Percentiles rank a stretch among this genome's conserved stretches.
Conservation (phyloP, 179 eudicot species). For the Monotropa hypopitys region DNA sequence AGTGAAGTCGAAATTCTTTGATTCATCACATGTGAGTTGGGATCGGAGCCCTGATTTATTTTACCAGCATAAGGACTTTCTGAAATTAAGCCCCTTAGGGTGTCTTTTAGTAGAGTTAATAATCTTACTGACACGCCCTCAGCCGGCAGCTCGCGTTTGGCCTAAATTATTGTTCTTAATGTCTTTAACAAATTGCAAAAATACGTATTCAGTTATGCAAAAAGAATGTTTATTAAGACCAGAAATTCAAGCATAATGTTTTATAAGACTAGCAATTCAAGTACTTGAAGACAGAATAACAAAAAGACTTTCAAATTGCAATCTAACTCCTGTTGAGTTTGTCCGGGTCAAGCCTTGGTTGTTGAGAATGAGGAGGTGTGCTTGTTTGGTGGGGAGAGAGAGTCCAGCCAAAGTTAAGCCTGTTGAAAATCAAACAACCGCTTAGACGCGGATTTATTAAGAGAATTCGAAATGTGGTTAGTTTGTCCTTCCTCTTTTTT, state of each 20-base stretch:
- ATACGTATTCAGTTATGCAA: no score
- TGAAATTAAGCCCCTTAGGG: neutral
- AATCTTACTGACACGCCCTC: no score
- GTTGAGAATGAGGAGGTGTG: neutral
- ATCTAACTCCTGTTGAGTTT: neutral
- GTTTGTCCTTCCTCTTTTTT: constrained; percentile 6
- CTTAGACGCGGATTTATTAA: neutral
- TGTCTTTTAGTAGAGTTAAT: neutral
- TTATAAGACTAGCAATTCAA: no score
- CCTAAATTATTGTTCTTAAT: no score
- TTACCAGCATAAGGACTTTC: neutral
- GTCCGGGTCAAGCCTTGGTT: neutral
- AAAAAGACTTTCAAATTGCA: no score
- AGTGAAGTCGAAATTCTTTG: neutral
- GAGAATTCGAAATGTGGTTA: constrained; percentile 28
- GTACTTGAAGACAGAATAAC: no score
- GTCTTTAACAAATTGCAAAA: no score
- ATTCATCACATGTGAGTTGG: neutral
- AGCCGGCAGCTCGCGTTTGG: no score
- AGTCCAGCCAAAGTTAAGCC: neutral
- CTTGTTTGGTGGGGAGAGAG: neutral
- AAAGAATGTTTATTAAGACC: no score
- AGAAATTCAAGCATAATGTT: no score
- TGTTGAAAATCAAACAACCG: neutral
- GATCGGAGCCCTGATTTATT: neutral